Base-by-base conservation (phyloP, 345 rosid species). In the Eucalyptus paniculata region DNA sequence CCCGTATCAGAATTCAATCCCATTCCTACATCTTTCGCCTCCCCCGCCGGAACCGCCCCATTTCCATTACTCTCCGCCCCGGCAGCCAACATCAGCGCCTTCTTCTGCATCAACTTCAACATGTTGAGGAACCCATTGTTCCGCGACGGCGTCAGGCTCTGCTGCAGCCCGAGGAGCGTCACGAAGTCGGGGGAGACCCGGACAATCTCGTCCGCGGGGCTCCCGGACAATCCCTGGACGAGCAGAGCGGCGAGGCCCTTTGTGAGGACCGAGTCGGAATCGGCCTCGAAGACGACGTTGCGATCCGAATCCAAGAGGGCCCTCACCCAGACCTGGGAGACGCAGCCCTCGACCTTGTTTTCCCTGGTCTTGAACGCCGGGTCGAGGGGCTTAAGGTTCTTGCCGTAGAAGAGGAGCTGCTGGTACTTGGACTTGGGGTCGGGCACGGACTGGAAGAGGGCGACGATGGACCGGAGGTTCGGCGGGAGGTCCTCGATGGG, bases 271-370 rank as follows among this genome's bases (percentile, higher is more conserved):
- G 99, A 95, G 88, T 98, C 99, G 5, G 99, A 98, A 92, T 97
- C 98, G 30, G 99, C 99, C 91, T 98, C 97, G 90, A 92, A 97
- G 24, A 94, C 92, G 58, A 95, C 99, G 86, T 96, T 96, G 60
- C 90, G 88, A 17, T 94, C 93, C 1, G 80, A 87, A 86, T 98
- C 99, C 15, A 96, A 91, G 90, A 90, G 96, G 62, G 99, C 99
- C 94, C 99, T 94, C 34, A 98, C 98, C 99, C 99, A 98, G 14
- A 97, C 99, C 94, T 96, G 98, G 44, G 99, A 96, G 40, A 96
- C 97, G 86, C 99, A 98, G 15, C 99, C 99, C 91, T 96, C 92
- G 16, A 98, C 99, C 90, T 98, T 98, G 88, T 97, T 98, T 69
- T 94, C 97, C 56, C 91, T 90, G 37, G 98, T 97, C 90, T 95